A percentile compares a stretch with the other conserved stretches of the same genome.
These are phyloP conservation scores for Cucurbita ficifolia DNA, from an alignment of 306 rosid genomes.

Conservation along the genomic window DNA sequence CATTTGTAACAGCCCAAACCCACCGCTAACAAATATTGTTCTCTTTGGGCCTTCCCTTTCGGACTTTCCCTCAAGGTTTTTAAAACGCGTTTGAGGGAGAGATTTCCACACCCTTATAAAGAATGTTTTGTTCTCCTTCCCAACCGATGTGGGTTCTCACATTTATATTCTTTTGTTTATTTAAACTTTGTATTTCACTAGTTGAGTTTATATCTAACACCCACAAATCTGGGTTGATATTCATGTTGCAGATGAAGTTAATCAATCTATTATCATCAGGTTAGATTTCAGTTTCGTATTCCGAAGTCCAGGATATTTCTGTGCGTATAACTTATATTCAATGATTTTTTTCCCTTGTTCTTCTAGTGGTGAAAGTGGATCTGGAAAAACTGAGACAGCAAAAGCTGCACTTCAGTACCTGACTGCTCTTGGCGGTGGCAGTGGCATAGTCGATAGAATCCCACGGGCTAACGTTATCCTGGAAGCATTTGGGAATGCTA, in stretches of 20 bases:
- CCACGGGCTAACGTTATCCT: slow-evolving; percentile 57
- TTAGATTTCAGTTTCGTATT: slow-evolving; percentile 17
- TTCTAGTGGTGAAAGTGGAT: slow-evolving; percentile 92
- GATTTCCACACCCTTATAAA: too few species aligned
- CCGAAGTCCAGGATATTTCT: background rate
- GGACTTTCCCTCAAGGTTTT: too few species aligned
- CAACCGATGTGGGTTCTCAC: too few species aligned
- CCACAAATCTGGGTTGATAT: slow-evolving; percentile 15
- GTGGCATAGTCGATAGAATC: slow-evolving; percentile 52
- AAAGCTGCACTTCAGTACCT: slow-evolving; percentile 82
- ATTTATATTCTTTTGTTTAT: background rate
- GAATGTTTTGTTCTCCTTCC: too few species aligned
- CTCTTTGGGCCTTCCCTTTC: too few species aligned
- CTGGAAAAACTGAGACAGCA: slow-evolving; percentile 93
- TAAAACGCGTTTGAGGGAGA: too few species aligned
- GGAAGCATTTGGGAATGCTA: slow-evolving; percentile 94
- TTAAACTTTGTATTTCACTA: background rate
- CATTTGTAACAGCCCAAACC: too few species aligned
- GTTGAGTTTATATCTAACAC: slow-evolving; percentile 9
- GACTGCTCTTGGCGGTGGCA: slow-evolving; percentile 62
- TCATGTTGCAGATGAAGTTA: slow-evolving; percentile 59
- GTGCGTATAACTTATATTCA: background rate
- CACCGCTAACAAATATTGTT: too few species aligned
- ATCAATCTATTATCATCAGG: slow-evolving; percentile 93
- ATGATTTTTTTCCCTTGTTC: background rate